Conservation (phyloP, 2,329 filamentous ascomycete genomes). For the Colletotrichum sp. region DNA sequence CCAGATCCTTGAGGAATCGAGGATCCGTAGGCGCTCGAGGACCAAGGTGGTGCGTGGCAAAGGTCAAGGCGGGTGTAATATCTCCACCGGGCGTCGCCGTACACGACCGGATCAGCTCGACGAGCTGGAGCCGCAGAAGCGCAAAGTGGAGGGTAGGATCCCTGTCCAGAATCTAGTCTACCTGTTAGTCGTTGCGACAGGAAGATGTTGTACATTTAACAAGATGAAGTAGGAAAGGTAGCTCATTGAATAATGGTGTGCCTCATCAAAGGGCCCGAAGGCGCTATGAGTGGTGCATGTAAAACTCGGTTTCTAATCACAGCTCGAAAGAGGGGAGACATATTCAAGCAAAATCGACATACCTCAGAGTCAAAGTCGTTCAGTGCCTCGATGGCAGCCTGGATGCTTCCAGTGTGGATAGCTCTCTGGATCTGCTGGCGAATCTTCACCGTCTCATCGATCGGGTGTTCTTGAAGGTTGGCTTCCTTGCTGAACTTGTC, state of each 20-base stretch:
- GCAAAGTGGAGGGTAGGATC: slow-evolving; percentile 87
- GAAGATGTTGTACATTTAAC: not conserved
- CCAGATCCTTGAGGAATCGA: slow-evolving; percentile 84
- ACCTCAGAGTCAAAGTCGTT: slow-evolving; percentile 94
- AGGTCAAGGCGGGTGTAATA: slow-evolving; percentile 80
- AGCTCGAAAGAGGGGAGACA: slow-evolving; percentile 36
- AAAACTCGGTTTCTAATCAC: slow-evolving; percentile 94
- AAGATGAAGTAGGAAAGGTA: not conserved
- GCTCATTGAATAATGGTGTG: slow-evolving; percentile 65
- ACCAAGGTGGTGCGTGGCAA: slow-evolving; percentile 86
- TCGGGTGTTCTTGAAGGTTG: slow-evolving; percentile 77
- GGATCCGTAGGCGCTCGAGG: slow-evolving; percentile 83
- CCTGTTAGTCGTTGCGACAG: slow-evolving; percentile 27
- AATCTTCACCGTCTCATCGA: slow-evolving; percentile 74
- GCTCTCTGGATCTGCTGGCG: slow-evolving; percentile 83
- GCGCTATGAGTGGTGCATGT: slow-evolving; percentile 99
- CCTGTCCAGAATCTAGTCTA: slow-evolving; percentile 80
- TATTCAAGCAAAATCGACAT: slow-evolving; percentile 42
- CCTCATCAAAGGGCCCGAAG: slow-evolving; percentile 88
- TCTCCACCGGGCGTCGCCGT: slow-evolving; percentile 70
- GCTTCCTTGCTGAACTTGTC: slow-evolving; percentile 94
- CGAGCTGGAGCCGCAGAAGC: slow-evolving; percentile 85
- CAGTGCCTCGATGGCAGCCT: slow-evolving; percentile 82
- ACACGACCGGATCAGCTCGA: slow-evolving; percentile 87
- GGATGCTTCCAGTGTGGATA: slow-evolving; percentile 86